Evolutionary conservation across 306 rosid genomes (phyloP).

Genomic region (Quercus cerris): DNA sequence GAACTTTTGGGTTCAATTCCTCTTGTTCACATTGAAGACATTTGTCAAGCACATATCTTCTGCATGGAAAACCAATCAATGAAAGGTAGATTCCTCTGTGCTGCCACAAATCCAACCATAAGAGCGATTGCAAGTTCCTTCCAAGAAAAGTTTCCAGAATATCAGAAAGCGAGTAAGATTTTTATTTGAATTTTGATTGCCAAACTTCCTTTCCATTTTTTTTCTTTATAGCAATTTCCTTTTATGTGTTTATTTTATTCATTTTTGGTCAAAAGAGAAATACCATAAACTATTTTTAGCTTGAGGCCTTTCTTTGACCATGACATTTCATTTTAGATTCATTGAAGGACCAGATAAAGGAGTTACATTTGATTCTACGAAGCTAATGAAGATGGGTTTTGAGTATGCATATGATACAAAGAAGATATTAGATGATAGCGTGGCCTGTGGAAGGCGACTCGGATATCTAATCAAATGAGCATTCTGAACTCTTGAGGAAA

Average conservation of each 20-base stretch:
- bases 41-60: constrained; percentile 47
- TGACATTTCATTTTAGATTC: constrained; percentile 2
- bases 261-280: too few relatives aligned
- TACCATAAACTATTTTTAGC: background rate
- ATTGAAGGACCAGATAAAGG: constrained; percentile 15
- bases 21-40: constrained; percentile 34
- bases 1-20: background rate
- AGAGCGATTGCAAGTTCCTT: constrained; percentile 16
- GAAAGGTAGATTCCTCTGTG: constrained; percentile 41
- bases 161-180: constrained; percentile 8
- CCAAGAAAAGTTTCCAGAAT: constrained; percentile 17
- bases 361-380: constrained; percentile 9
- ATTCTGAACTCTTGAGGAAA: background rate
- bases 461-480: background rate
- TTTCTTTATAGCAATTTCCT: too few relatives aligned
- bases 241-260: too few relatives aligned
- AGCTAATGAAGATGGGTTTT: constrained; percentile 22
- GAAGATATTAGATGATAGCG: constrained; percentile 18
- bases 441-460: constrained; percentile 3
- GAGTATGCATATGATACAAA: constrained; percentile 6
- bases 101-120: constrained; percentile 9
- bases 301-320: background rate
- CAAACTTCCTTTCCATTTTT: background rate
- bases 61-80: constrained; percentile 39
- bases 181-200: background rate